phyloP scores from a whole-genome alignment of 805 yeast genomes.

The Candida palmyrensis region DNA sequence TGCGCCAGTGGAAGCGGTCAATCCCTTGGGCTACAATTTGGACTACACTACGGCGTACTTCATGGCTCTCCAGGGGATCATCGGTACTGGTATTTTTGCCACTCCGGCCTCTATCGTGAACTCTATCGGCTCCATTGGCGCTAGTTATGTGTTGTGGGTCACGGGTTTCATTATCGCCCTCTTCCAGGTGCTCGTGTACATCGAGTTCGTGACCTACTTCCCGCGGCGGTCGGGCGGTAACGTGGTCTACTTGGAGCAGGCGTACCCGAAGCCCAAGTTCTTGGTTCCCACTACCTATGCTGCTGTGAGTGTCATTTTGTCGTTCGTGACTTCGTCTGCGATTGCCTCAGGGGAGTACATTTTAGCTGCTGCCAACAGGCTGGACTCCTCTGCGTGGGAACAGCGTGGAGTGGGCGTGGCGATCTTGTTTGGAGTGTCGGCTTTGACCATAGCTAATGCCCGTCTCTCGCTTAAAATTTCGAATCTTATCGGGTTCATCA shows the following conservation, averaged over 20 bases:
- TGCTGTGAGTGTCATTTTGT: conserved; percentile 32
- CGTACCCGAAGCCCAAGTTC: conserved; percentile 28
- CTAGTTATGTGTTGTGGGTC: conserved; percentile 40
- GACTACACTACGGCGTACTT: conserved; percentile 56
- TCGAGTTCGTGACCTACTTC: conserved; percentile 39
- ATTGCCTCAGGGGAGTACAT: conserved; percentile 32
- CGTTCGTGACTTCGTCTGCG: conserved; percentile 31
- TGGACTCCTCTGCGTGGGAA: conserved; percentile 24
- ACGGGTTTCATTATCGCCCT: conserved; percentile 35
- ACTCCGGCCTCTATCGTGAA: conserved; percentile 58
- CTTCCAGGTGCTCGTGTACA: conserved; percentile 30
- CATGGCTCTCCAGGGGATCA: conserved; percentile 60
- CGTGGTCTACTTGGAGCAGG: conserved; percentile 35
- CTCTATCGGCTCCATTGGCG: conserved; percentile 41
- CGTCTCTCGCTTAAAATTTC: conserved; percentile 24
- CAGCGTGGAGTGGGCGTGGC: conserved; percentile 32
- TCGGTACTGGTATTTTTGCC: conserved; percentile 75
- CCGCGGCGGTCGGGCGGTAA: conserved; percentile 32
- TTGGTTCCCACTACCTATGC: conserved; percentile 33
- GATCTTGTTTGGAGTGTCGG: conserved; percentile 19
- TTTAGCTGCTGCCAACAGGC: conserved; percentile 27
- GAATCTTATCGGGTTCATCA: conserved; percentile 30
- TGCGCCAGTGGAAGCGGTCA: conserved; percentile 37
- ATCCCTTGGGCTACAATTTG: conserved; percentile 36
- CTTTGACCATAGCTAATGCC: conserved; percentile 18